Evolutionary conservation across 495 filamentous ascomycete species (phyloP).

Genomic region (Aspergillus saccharolyticus): DNA sequence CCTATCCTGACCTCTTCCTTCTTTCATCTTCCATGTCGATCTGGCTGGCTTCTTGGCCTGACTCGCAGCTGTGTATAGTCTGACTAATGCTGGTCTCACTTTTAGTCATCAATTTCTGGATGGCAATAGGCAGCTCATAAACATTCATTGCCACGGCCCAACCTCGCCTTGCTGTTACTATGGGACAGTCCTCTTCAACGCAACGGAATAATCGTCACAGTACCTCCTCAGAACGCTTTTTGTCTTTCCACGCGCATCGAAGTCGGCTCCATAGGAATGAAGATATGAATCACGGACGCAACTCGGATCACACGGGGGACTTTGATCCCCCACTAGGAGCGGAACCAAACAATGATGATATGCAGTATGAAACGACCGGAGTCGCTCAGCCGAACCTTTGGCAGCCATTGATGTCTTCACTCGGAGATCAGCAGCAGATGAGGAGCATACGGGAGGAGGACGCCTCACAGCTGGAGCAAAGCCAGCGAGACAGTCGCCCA

Average conservation of each 20-base stretch:
- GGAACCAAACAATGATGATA: constrained; percentile 16
- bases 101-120: constrained; percentile 23
- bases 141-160: constrained; percentile 14
- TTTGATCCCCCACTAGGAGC: constrained; percentile 16
- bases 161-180: constrained; percentile 32
- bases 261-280: constrained; percentile 32
- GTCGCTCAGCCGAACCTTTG: constrained; percentile 14
- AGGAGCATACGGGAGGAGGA: constrained; percentile 33
- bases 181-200: constrained; percentile 47
- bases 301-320: constrained; percentile 27
- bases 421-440: constrained; percentile 27
- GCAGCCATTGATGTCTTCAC: constrained; percentile 20
- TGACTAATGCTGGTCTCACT: constrained; percentile 20
- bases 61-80: constrained; percentile 1
- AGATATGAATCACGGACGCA: constrained; percentile 37
- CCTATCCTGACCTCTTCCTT: neutral
- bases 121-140: constrained; percentile 33
- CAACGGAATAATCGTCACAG: constrained; percentile 35
- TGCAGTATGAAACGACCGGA: constrained; percentile 13
- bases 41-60: neutral
- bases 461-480: constrained; percentile 21
- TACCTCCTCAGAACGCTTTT: constrained; percentile 19
- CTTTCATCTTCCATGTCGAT: neutral
- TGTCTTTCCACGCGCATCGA: constrained; percentile 21
- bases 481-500: constrained; percentile 29